Conservation (phyloP, 1,284 basidiomycete genomes). For the Trametes sp. region DNA sequence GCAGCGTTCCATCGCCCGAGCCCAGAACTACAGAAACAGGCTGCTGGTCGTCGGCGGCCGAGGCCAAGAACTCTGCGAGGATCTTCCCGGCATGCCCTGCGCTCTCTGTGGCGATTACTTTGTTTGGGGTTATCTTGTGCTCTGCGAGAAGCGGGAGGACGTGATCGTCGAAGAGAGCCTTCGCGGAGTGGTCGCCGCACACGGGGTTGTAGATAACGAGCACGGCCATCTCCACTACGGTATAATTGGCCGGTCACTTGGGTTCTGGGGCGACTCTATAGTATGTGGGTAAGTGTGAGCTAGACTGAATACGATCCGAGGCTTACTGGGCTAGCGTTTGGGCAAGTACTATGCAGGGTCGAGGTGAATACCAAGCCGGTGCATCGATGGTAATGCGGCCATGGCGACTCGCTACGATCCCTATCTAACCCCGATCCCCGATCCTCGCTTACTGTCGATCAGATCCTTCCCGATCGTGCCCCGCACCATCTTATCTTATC, state of each 20-base stretch:
- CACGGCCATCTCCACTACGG: constrained; percentile 27
- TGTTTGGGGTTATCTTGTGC: constrained; percentile 48
- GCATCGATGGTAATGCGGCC: too few relatives aligned
- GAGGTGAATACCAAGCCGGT: background rate
- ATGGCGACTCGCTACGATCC: background rate
- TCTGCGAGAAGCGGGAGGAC: constrained; percentile 70
- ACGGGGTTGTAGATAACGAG: constrained; percentile 60
- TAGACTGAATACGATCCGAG: too few relatives aligned
- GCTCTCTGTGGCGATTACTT: constrained; percentile 58
- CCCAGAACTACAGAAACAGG: constrained; percentile 62
- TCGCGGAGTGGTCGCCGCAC: constrained; percentile 51
- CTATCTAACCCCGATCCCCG: constrained; percentile 2
- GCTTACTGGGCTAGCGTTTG: too few relatives aligned
- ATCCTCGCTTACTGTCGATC: constrained; percentile 6
- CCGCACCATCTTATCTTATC: constrained; percentile 19
- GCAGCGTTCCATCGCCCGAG: constrained; percentile 93
- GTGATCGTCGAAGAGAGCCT: constrained; percentile 59
- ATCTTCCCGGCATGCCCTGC: constrained; percentile 67
- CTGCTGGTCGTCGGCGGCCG: constrained; percentile 12
- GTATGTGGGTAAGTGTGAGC: too few relatives aligned
- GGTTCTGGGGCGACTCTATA: too few relatives aligned
- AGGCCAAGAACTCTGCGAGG: constrained; percentile 52
- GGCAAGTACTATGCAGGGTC: too few relatives aligned
- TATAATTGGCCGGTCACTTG: too few relatives aligned
- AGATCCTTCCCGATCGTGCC: background rate